Percentiles rank a stretch among this genome's conserved stretches.
These are phyloP conservation scores for Niveomyces coronatus DNA, from an alignment of 2,329 filamentous ascomycete genomes.

Conservation along the genomic window DNA sequence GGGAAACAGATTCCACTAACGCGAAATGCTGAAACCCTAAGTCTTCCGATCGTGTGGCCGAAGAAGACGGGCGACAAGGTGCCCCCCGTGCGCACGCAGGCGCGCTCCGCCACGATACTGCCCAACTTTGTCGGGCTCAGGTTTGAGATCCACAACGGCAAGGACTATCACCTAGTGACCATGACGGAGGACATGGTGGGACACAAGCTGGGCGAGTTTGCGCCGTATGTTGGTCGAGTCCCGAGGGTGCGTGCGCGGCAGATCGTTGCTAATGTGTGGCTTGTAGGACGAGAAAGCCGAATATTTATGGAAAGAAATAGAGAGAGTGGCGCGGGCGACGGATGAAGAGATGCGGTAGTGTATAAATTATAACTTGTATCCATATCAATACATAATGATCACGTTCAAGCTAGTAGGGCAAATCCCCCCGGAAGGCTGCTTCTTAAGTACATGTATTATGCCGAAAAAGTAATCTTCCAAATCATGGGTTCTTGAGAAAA, in stretches of 20 bases:
- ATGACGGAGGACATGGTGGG: constrained; percentile 96
- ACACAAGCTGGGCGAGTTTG: constrained; percentile 88
- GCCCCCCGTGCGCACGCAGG: constrained; percentile 74
- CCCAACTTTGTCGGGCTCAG: constrained; percentile 84
- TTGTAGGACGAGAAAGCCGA: constrained; percentile 46
- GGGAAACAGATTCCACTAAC: constrained; percentile 14
- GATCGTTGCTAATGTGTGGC: neutral
- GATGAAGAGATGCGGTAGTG: constrained; percentile 12
- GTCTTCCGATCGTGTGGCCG: constrained; percentile 53
- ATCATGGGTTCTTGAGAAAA: too few relatives aligned
- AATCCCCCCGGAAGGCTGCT: neutral
- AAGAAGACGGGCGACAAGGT: constrained; percentile 50
- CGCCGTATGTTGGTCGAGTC: constrained; percentile 52
- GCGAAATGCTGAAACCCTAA: constrained; percentile 20
- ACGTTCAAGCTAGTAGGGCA: constrained; percentile 1
- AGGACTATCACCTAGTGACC: constrained; percentile 68
- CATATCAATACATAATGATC: constrained; percentile 14
- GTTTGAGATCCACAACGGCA: constrained; percentile 89
- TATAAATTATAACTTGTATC: constrained; percentile 21
- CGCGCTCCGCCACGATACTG: constrained; percentile 78
- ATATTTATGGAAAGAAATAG: constrained; percentile 34
- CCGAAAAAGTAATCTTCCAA: too few relatives aligned
- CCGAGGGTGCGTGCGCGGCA: neutral
- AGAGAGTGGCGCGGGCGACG: neutral
- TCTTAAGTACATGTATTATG: too few relatives aligned